Evolutionary conservation across 2,329 filamentous ascomycete species (phyloP).

Genomic region (Onygena corvina): DNA sequence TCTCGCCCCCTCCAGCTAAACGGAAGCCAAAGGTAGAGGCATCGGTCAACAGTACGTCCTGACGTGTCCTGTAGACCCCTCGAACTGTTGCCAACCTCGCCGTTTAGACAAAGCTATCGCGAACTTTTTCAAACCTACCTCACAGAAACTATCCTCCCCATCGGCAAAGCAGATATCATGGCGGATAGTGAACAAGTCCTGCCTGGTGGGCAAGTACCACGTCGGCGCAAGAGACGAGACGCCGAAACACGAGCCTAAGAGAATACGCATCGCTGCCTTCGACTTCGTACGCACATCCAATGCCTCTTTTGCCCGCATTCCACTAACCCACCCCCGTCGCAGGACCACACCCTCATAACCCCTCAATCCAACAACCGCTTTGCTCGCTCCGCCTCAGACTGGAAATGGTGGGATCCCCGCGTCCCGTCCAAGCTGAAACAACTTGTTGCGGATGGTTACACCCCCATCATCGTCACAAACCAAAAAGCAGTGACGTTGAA

Average conservation of each 20-base stretch:
- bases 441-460: slow-evolving; percentile 62
- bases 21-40: slow-evolving; percentile 39
- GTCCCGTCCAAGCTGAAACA: slow-evolving; percentile 57
- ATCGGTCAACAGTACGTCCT: slow-evolving; percentile 40
- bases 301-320: not conserved
- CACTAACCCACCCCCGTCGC: not conserved
- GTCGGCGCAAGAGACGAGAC: slow-evolving; percentile 19
- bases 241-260: slow-evolving; percentile 10
- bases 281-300: slow-evolving; percentile 30
- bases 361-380: slow-evolving; percentile 73
- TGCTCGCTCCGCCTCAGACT: slow-evolving; percentile 58
- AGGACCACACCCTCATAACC: slow-evolving; percentile 80
- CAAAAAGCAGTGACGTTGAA: slow-evolving; percentile 72
- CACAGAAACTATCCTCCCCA: slow-evolving; percentile 63
- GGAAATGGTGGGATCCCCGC: slow-evolving; percentile 80
- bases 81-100: not conserved
- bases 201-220: slow-evolving; percentile 62
- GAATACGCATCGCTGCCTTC: slow-evolving; percentile 34
- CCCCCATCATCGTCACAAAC: slow-evolving; percentile 72
- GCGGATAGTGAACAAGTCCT: slow-evolving; percentile 52
- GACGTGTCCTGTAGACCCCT: not conserved
- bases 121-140: slow-evolving; percentile 78
- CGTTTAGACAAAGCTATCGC: slow-evolving; percentile 44
- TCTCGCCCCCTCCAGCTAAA: slow-evolving; percentile 47
- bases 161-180: slow-evolving; percentile 53